Conservation (phyloP, 495 filamentous ascomycete genomes). For the Hyaloscypha bicolor region DNA sequence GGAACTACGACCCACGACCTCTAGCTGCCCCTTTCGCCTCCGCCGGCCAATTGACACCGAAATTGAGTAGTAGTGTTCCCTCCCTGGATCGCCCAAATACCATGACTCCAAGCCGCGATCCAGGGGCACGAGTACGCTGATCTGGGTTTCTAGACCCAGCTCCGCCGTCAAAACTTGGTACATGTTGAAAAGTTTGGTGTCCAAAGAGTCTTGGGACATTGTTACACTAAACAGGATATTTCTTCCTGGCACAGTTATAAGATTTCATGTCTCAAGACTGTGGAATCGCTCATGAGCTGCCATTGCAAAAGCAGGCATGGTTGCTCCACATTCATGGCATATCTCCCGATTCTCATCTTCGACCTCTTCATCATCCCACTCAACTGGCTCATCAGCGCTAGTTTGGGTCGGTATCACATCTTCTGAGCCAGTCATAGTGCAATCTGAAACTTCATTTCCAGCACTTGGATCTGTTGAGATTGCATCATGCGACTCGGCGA, state of each 20-base stretch:
- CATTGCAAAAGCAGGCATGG: slow-evolving; percentile 73
- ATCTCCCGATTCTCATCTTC: slow-evolving; percentile 29
- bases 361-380: slow-evolving; percentile 37
- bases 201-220: no score
- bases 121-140: no score
- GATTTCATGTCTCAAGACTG: slow-evolving; percentile 20
- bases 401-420: slow-evolving; percentile 32
- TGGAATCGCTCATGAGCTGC: slow-evolving; percentile 76
- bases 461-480: slow-evolving; percentile 29
- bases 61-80: no score
- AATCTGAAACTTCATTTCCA: slow-evolving; percentile 31
- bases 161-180: no score
- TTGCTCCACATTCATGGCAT: slow-evolving; percentile 63
- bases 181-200: no score
- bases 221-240: no score
- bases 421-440: slow-evolving; percentile 31
- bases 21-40: no score
- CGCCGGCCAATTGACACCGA: no score
- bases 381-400: slow-evolving; percentile 23
- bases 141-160: no score
- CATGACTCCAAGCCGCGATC: no score
- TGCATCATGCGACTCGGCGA: neutral
- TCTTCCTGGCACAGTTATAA: neutral
- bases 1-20: no score
- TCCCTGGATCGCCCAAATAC: no score